Evolutionary conservation across 768 basidiomycete genomes (phyloP), one percentile per base, ranked within the genome.

Genomic region (Hysterangium stoloniferum): DNA sequence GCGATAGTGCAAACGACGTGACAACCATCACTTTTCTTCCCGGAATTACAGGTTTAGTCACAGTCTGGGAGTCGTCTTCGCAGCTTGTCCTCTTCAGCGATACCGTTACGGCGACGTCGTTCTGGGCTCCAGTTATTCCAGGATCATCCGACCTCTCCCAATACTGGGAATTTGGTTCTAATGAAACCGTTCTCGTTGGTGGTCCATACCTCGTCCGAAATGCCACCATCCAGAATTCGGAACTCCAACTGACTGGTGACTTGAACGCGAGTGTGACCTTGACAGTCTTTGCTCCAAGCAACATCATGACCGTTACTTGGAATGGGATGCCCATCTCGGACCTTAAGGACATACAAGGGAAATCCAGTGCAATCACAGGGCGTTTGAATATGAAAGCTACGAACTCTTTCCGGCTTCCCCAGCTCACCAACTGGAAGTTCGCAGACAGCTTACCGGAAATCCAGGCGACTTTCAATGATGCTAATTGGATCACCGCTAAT

Each of bases 401-500:
- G 13, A 37, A 37, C 20, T 36, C 38, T 32, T 25, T 54, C 15
- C 31, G 41, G 11, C 43, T 52, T 20, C 33, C 48, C 12, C 68
- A 61, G 43, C 64, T 91, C 56, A 67, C 65, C 1, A 69, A 71
- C n/a, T 92, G 90, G 90, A 83, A 71, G 63, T 91, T 78, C 62
- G 72, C 72, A 50, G 77, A 89, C 59, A 83, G 81, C 59, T 65
- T 92, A 24, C 90, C 90, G 0, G 90, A 92, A 66, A 72, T 83
- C 15, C 62, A 64, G 36, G 43, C 56, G 0, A 61, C 54, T 11
- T 92, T 81, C 59, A 75, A 79, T 56, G 89, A 92, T 62, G 63
- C 67, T 2, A 50, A 57, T 3, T 92, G 87, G 88, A 71, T 69
- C 8, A 58, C 72, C 48, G 88, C 86, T 13, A 73, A 86, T 57